Conservation (phyloP, 2,329 filamentous ascomycete species). For the Ophiocordyceps polyrhachis-furcata region DNA sequence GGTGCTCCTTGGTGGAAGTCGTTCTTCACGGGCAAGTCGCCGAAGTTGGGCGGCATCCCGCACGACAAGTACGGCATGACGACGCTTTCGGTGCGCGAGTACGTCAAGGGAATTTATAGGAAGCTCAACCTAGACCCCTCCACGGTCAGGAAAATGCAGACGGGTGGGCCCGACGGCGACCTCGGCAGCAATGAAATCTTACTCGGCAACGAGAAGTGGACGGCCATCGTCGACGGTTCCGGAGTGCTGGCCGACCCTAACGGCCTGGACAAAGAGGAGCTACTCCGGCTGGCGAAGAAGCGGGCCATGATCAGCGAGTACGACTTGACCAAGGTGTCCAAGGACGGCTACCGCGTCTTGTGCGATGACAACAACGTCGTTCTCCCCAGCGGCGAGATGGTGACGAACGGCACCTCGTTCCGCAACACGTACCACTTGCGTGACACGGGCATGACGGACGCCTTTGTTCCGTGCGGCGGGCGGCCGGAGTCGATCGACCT, state of each 20-base stretch:
- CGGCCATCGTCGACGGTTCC: slow-evolving; percentile 84
- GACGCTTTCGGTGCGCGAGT: slow-evolving; percentile 87
- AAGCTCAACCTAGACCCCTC: slow-evolving; percentile 81
- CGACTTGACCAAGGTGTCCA: slow-evolving; percentile 67
- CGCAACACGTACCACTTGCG: slow-evolving; percentile 95
- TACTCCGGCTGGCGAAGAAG: slow-evolving; percentile 65
- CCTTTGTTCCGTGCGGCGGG: slow-evolving; percentile 90
- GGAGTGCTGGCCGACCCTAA: slow-evolving; percentile 89
- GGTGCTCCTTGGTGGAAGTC: slow-evolving; percentile 99
- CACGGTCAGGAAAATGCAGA: slow-evolving; percentile 84
- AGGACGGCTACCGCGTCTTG: slow-evolving; percentile 75
- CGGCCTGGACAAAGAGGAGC: slow-evolving; percentile 68
- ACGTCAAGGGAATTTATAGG: slow-evolving; percentile 89
- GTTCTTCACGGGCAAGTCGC: slow-evolving; percentile 98
- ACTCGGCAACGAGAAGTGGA: slow-evolving; percentile 89
- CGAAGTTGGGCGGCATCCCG: slow-evolving; percentile 86
- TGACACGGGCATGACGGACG: slow-evolving; percentile 56
- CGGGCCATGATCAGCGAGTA: slow-evolving; percentile 83
- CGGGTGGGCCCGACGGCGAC: slow-evolving; percentile 90
- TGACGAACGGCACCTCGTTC: slow-evolving; percentile 87
- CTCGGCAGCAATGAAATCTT: slow-evolving; percentile 96
- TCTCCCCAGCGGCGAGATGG: slow-evolving; percentile 70
- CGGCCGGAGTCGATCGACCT: slow-evolving; percentile 94
- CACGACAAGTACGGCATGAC: slow-evolving; percentile 98
- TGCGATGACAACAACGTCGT: slow-evolving; percentile 79